Evolutionary conservation across 129 eudicot species (phyloP), one percentile per base, ranked within the genome.

Genomic region (Helichrysum umbraculigerum): DNA sequence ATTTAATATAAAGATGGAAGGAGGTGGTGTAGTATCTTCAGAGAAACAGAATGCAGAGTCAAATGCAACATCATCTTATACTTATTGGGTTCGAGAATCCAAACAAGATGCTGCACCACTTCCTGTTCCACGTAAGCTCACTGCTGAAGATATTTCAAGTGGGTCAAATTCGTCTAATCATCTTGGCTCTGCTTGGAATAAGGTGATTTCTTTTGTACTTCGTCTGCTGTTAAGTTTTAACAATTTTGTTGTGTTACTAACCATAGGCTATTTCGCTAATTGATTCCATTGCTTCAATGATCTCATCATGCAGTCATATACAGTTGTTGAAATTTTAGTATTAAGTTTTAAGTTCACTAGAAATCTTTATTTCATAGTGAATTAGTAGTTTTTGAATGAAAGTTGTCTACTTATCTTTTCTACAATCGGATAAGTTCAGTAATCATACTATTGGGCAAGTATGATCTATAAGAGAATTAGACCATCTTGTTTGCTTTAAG

Each of bases 171-270:
- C 88, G 20, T 76, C 90, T 21, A 77, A 84, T 56, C 97, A 91
- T 76, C 97, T 93, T 14, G 98, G 98, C n/a, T 93, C 98, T 71
- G 98, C 92, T 66, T 93, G 98, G 98, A 93, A 93, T 81, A 76
- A 76, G 93, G 98, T 93, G 47, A 22, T 47, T 1, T 6, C 1
- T 4, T 67, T 17, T 51, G 9, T 28, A 16, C 0, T 61, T 4
- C 12, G 19, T 12, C 9, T 61, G 37, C 2, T 30, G n/a, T 6
- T 21, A 62, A 21, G 35, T 41, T 16, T 6, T 2, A 7, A 3
- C 30, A 32, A 6, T 11, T 61, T 61, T 50, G 15, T 50, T 12
- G 16, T 50, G 28, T 25, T 25, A 25, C 28, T 25, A 25, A 25
- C 28, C 28, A 25, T 25, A 25, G 28, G 28, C 28, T 25, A 1